Evolutionary conservation across 2,329 filamentous ascomycete species (phyloP).

Genomic region (Cryphonectria japonica): DNA sequence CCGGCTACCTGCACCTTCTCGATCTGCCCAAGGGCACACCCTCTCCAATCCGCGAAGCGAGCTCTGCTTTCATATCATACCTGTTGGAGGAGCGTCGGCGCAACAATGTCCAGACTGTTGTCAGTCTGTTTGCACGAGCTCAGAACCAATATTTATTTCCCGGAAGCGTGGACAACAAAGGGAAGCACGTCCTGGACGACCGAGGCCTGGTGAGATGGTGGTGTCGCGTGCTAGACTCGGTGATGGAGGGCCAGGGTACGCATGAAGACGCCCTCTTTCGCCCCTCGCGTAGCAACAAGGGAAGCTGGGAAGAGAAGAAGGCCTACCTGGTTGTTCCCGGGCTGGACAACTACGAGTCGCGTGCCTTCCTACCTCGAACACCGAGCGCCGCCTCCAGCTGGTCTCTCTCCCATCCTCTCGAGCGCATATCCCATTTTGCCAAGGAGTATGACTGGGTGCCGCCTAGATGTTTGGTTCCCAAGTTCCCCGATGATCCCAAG

Average conservation of each 20-base stretch:
- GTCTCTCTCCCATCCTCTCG: constrained; percentile 74
- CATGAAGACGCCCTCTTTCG: constrained; percentile 28
- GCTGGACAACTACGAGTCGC: constrained; percentile 78
- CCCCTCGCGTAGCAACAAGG: constrained; percentile 23
- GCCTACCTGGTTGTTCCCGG: constrained; percentile 89
- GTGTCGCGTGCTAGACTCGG: constrained; percentile 82
- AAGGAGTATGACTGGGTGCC: constrained; percentile 65
- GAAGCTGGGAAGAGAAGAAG: constrained; percentile 54
- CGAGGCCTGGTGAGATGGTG: constrained; percentile 92
- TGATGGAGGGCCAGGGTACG: constrained; percentile 56
- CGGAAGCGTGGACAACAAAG: constrained; percentile 79
- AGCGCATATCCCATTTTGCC: constrained; percentile 63
- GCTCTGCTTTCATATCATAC: constrained; percentile 75
- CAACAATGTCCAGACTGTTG: constrained; percentile 67
- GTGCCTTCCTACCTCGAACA: constrained; percentile 72
- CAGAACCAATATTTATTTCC: constrained; percentile 96
- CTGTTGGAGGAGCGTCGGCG: constrained; percentile 71
- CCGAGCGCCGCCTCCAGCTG: constrained; percentile 59
- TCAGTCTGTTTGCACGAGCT: constrained; percentile 90
- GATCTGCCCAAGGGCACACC: constrained; percentile 63
- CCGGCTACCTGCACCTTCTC: constrained; percentile 77
- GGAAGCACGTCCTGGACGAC: constrained; percentile 92
- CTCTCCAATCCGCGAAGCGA: constrained; percentile 76
- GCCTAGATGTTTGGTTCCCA: constrained; percentile 82
- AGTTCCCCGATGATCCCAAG: constrained; percentile 95